Conservation (phyloP, 805 yeast genomes). For the Yamadazyma endophytica region DNA sequence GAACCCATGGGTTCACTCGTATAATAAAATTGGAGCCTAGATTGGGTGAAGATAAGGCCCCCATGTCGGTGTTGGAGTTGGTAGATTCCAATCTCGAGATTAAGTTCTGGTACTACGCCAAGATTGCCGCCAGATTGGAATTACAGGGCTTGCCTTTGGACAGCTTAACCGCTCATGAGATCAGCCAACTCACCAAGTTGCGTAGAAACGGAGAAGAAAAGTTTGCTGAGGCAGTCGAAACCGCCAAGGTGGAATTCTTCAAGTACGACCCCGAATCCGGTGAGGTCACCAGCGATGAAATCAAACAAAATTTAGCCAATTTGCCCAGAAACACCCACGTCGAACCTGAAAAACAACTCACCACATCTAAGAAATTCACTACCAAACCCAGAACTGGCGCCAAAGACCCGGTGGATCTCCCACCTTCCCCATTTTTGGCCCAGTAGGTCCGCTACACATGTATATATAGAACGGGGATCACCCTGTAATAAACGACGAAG, state of each 20-base stretch:
- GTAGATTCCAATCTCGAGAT: slow-evolving; percentile 67
- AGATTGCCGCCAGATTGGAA: slow-evolving; percentile 77
- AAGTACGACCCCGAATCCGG: slow-evolving; percentile 26
- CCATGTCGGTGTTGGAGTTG: slow-evolving; percentile 81
- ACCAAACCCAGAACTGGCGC: slow-evolving; percentile 23
- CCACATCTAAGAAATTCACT: slow-evolving; percentile 29
- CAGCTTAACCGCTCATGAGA: slow-evolving; percentile 51
- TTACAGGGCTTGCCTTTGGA: slow-evolving; percentile 52
- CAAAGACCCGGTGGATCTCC: slow-evolving; percentile 17
- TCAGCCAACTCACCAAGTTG: slow-evolving; percentile 43
- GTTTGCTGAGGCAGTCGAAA: slow-evolving; percentile 63
- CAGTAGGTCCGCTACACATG: slow-evolving; percentile 1
- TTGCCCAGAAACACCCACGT: slow-evolving; percentile 25
- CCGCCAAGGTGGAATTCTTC: slow-evolving; percentile 34
- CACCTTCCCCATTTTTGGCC: slow-evolving; percentile 29
- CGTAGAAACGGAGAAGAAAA: slow-evolving; percentile 48
- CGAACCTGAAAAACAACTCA: slow-evolving; percentile 17
- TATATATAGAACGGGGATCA: slow-evolving; percentile 1
- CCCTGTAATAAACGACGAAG: slow-evolving; percentile 1
- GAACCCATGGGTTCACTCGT: slow-evolving; percentile 84
- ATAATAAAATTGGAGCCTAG: slow-evolving; percentile 81
- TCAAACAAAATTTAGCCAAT: slow-evolving; percentile 27
- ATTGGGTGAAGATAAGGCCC: slow-evolving; percentile 79
- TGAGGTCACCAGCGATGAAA: slow-evolving; percentile 18
- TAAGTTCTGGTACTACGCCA: slow-evolving; percentile 74